A percentile compares a stretch with the other conserved stretches of the same genome.
These are phyloP conservation scores for Neurospora tetraspora DNA, from an alignment of 495 filamentous ascomycete genomes.

Conservation along the genomic window DNA sequence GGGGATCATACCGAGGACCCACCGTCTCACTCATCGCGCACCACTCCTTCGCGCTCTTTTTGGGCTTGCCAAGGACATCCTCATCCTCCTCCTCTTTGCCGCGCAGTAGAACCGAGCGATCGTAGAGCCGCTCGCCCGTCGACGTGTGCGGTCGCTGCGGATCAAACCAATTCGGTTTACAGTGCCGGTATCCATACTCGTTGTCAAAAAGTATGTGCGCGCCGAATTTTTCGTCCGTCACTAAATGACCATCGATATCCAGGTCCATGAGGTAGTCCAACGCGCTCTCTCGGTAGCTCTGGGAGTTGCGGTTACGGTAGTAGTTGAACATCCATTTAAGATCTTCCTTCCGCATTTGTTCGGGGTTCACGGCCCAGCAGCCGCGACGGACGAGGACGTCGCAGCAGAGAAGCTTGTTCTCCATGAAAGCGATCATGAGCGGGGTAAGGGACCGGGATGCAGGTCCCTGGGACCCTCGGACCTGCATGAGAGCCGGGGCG, in stretches of 20 bases:
- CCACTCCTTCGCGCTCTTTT: background rate
- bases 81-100: background rate
- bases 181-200: no score
- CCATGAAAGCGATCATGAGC: conserved; percentile 5
- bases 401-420: conserved; percentile 10
- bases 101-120: background rate
- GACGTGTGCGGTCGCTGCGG: background rate
- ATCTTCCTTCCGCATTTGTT: background rate
- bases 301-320: background rate
- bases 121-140: background rate
- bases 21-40: background rate
- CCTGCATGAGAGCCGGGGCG: conserved; percentile 1
- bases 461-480: conserved; percentile 1
- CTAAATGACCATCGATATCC: conserved; percentile 3
- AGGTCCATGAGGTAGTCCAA: conserved; percentile 12
- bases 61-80: background rate
- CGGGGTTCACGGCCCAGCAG: background rate
- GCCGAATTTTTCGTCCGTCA: background rate
- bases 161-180: background rate
- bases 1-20: no score
- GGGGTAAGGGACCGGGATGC: conserved; percentile 2
- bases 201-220: background rate
- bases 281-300: no score
- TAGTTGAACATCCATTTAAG: background rate
- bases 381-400: conserved; percentile 17